Percentiles rank a stretch among this genome's conserved stretches.
These are phyloP conservation scores for Phytopythium oedochilum DNA, from an alignment of 352 stramenopile species.

Conservation along the genomic window DNA sequence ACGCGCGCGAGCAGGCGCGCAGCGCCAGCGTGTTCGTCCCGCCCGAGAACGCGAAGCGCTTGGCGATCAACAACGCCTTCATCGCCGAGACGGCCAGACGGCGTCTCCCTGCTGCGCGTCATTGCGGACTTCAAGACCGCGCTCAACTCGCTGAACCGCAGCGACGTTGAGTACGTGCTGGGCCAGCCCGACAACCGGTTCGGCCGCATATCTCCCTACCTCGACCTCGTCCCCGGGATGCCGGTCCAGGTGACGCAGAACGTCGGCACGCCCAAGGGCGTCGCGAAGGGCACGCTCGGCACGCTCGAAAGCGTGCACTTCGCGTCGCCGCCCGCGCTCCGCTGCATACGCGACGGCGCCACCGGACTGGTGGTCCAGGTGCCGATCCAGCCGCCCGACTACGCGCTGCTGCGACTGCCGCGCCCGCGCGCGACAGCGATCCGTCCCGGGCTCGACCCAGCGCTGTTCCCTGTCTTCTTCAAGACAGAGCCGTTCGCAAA, in stretches of 20 bases:
- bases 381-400: no score
- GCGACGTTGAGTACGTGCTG: not conserved
- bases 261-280: constrained; percentile 2
- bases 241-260: constrained; percentile 15
- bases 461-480: no score
- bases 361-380: no score
- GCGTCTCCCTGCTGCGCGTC: not conserved
- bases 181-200: constrained; percentile 4
- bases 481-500: no score
- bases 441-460: no score
- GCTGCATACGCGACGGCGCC: constrained; percentile 3
- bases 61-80: not conserved
- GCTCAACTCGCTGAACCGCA: not conserved
- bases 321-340: constrained; percentile 2
- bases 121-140: not conserved
- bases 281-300: constrained; percentile 7
- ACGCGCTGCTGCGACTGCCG: no score
- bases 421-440: no score
- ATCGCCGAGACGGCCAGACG: not conserved
- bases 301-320: constrained; percentile 5
- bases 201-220: constrained; percentile 9
- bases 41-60: not conserved
- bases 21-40: not conserved
- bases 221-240: constrained; percentile 11
- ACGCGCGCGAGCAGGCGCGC: no score